Evolutionary conservation across 176 grass and related monocot species (phyloP), one percentile per base, ranked within the genome.

Genomic region (Triticum turgidum): DNA sequence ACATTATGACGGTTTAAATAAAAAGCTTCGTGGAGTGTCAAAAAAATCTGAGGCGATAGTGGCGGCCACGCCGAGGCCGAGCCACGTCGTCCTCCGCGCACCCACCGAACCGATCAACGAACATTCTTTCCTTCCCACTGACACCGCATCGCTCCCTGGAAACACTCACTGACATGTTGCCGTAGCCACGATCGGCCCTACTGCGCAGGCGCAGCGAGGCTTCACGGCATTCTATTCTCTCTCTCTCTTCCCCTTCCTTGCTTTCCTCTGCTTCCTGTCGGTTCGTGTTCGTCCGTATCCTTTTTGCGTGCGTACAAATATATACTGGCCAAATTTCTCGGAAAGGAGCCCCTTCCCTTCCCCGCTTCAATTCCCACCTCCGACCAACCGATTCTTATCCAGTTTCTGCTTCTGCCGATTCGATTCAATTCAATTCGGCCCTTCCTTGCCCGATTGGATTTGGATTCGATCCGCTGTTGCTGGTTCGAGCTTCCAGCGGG

Each of bases 31-130:
- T 6, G 34, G 34, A 38, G 37, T 7, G 7, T 35, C 34, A 35
- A 35, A 35, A 35, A 35, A 35, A 35, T 30, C 29, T 30, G 29
- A 30, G 35, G 35, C 64, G 41, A 70, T 62, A 64, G 83, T 82
- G 83, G 9, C 17, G 15, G 72, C 83, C 88, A 81, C 88, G 83
- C 80, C 24, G 41, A 74, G 12, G 69, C 80, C 49, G 61, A 66
- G n/a, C 74, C 83, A 79, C 84, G 75, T 76, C 29, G 62, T 71
- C 25, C 25, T 44, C 24, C 62, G 18, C 32, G 10, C 59, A 24
- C 29, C 25, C n/a, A 38, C 12, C 34, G 8, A 5, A 5, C 30
- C 7, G 7, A 17, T 18, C 9, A 21, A 7, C 22, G 10, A 49
- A 49, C 45, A 49, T 4, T 65, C 65, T 8, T 2, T 2, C 4